Conservation (phyloP, 2,329 filamentous ascomycete species). For the Teratosphaeriaceae sp. region DNA sequence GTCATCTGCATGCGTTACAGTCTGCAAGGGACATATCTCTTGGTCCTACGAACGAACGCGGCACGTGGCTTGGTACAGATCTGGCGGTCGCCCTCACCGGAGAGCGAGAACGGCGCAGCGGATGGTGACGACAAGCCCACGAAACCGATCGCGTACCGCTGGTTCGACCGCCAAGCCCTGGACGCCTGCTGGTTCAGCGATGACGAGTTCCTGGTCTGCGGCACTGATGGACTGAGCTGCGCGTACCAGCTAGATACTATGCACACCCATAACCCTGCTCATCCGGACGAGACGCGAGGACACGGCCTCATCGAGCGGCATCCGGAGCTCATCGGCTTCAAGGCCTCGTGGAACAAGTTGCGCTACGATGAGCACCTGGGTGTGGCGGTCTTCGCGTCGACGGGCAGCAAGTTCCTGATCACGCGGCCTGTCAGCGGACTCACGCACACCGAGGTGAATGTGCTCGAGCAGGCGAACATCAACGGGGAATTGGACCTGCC, state of each 20-base stretch:
- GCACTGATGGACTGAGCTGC: conserved; percentile 26
- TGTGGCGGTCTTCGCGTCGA: conserved; percentile 31
- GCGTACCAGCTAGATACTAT: conserved; percentile 10
- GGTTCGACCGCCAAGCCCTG: conserved; percentile 35
- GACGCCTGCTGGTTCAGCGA: conserved; percentile 41
- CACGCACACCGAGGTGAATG: conserved; percentile 16
- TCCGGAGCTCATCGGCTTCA: background rate
- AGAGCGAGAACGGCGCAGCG: too few relatives aligned
- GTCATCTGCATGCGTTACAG: conserved; percentile 26
- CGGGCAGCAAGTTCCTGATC: conserved; percentile 25
- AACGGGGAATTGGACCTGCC: conserved; percentile 8
- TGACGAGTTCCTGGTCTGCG: conserved; percentile 38
- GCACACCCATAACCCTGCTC: too few relatives aligned
- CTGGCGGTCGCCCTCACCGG: conserved; percentile 16
- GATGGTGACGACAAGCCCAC: too few relatives aligned
- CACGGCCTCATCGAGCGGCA: conserved; percentile 3
- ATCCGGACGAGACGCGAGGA: background rate
- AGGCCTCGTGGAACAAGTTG: conserved; percentile 23
- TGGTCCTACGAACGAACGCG: conserved; percentile 24
- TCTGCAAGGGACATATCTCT: conserved; percentile 22
- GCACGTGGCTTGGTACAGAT: conserved; percentile 27
- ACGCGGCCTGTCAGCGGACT: conserved; percentile 23
- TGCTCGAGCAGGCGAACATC: conserved; percentile 1
- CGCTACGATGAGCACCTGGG: conserved; percentile 29
- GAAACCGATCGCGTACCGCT: conserved; percentile 35